A percentile compares a stretch with the other conserved stretches of the same genome.
These are phyloP conservation scores for Meyerozyma guilliermondii DNA, from an alignment of 1,139 yeast species.

Conservation along the genomic window DNA sequence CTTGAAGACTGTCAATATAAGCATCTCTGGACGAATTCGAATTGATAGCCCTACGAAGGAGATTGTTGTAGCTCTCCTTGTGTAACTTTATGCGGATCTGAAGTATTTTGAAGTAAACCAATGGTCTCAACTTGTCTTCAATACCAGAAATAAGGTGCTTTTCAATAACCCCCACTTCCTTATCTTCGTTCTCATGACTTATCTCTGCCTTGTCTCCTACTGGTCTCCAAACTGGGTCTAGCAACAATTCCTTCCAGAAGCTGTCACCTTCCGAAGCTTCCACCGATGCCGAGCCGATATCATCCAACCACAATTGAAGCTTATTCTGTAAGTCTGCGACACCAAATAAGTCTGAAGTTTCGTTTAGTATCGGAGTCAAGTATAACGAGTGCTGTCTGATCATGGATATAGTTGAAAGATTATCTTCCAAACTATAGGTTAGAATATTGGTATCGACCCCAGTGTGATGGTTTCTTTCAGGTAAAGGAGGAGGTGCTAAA, in stretches of 20 bases:
- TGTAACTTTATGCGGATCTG: constrained; percentile 29
- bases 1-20: constrained; percentile 16
- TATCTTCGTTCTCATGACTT: constrained; percentile 7
- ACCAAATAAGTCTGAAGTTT: constrained; percentile 25
- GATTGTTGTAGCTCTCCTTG: constrained; percentile 22
- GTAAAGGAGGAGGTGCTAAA: background rate
- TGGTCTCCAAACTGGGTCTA: constrained; percentile 6
- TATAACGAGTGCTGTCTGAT: constrained; percentile 31
- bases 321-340: constrained; percentile 2
- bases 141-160: constrained; percentile 25
- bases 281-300: background rate
- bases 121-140: constrained; percentile 24
- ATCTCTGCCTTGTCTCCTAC: constrained; percentile 7
- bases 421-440: constrained; percentile 16
- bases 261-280: constrained; percentile 2
- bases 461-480: background rate
- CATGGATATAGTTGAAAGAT: constrained; percentile 24
- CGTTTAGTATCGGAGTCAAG: constrained; percentile 30
- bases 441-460: background rate
- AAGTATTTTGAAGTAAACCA: constrained; percentile 30
- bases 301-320: background rate
- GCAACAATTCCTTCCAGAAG: constrained; percentile 4
- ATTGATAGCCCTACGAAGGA: constrained; percentile 17
- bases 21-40: constrained; percentile 12
- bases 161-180: constrained; percentile 21